A percentile compares a stretch with the other conserved stretches of the same genome.
These are phyloP conservation scores for Thalassiosira allenii DNA, from an alignment of 352 stramenopile species.

Conservation along the genomic window DNA sequence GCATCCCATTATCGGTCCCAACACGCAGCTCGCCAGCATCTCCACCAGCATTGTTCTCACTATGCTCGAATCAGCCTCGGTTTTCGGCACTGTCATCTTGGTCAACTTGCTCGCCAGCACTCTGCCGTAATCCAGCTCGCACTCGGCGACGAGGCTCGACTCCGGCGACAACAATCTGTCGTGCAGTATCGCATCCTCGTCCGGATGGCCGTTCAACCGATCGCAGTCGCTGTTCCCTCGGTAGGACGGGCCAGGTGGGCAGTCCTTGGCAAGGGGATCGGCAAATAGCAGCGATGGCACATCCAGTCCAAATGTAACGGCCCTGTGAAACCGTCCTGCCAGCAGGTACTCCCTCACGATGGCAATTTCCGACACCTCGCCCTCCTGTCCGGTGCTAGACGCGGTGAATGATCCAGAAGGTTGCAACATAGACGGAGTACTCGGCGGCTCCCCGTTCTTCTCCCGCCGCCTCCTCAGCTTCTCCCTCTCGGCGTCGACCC, in stretches of 20 bases:
- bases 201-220: constrained; percentile 40
- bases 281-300: constrained; percentile 84
- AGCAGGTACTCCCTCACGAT: constrained; percentile 83
- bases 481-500: constrained; percentile 38
- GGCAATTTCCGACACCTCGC: constrained; percentile 71
- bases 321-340: constrained; percentile 76
- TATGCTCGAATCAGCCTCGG: constrained; percentile 70
- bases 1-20: constrained; percentile 78
- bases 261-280: constrained; percentile 77
- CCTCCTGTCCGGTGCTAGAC: constrained; percentile 26
- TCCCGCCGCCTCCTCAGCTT: constrained; percentile 32
- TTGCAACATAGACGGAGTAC: neutral
- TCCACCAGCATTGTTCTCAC: constrained; percentile 75
- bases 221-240: constrained; percentile 47
- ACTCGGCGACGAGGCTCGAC: constrained; percentile 71
- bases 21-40: constrained; percentile 71
- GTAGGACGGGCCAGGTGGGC: constrained; percentile 60
- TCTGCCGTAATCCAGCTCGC: constrained; percentile 85
- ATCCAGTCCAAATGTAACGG: constrained; percentile 85
- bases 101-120: constrained; percentile 75
- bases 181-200: constrained; percentile 73
- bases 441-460: neutral
- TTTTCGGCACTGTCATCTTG: constrained; percentile 64
- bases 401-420: neutral
- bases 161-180: constrained; percentile 72